Evolutionary conservation across 257 asterid genomes (phyloP).

Genomic region (Cruciata laevipes): DNA sequence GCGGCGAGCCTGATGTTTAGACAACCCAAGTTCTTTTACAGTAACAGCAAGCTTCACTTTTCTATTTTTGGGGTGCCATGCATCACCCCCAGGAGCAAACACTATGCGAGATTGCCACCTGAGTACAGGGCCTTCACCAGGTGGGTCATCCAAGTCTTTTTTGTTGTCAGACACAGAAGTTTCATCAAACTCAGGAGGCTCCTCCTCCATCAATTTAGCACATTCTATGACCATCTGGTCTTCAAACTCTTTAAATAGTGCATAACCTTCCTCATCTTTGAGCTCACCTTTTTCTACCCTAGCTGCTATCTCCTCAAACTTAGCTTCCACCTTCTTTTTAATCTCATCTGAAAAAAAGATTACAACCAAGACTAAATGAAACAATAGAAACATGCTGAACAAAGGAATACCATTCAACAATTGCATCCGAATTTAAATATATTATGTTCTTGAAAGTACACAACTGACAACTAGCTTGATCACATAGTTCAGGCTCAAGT

Average conservation of each 20-base stretch:
- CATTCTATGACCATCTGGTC: slow-evolving; percentile 77
- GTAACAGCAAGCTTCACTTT: slow-evolving; percentile 72
- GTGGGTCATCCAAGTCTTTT: slow-evolving; percentile 57
- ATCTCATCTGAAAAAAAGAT: slow-evolving; percentile 50
- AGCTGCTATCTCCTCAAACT: slow-evolving; percentile 72
- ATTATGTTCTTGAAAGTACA: no score
- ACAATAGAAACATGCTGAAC: background rate
- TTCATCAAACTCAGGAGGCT: slow-evolving; percentile 45
- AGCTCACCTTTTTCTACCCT: slow-evolving; percentile 77
- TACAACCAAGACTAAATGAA: background rate
- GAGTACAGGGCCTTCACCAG: slow-evolving; percentile 83
- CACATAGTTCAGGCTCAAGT: background rate
- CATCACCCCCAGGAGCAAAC: slow-evolving; percentile 80
- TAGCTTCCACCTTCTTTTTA: slow-evolving; percentile 63
- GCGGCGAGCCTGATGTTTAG: slow-evolving; percentile 64
- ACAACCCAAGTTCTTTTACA: slow-evolving; percentile 78
- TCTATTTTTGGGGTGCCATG: slow-evolving; percentile 93
- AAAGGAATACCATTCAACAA: background rate
- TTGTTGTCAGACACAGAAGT: slow-evolving; percentile 27
- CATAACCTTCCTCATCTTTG: slow-evolving; percentile 69
- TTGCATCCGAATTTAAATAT: background rate
- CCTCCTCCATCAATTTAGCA: slow-evolving; percentile 51
- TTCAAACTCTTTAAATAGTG: slow-evolving; percentile 76
- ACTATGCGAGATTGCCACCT: slow-evolving; percentile 88
- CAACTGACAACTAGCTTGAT: background rate